Conservation (phyloP, 805 yeast species). For the Lachancea mirantina region DNA sequence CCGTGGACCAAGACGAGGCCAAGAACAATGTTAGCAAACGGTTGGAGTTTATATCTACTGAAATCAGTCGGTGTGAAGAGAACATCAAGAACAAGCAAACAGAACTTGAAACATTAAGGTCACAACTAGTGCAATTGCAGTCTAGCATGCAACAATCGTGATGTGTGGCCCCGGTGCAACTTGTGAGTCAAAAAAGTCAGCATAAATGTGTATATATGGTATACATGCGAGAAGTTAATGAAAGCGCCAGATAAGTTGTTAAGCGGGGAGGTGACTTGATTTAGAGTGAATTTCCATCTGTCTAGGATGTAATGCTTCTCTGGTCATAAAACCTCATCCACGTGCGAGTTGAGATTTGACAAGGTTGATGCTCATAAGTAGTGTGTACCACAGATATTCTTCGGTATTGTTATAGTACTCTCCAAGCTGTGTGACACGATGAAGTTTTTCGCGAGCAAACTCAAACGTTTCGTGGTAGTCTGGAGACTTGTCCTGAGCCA, state of each 20-base stretch:
- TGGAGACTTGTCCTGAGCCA: slow-evolving; percentile 64
- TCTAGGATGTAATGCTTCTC: too few species aligned
- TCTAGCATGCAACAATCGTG: too few species aligned
- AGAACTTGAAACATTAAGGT: slow-evolving; percentile 53
- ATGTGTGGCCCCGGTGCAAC: too few species aligned
- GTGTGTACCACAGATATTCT: slow-evolving; percentile 71
- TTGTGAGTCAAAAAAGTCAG: too few species aligned
- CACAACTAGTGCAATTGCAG: slow-evolving; percentile 43
- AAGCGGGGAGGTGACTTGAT: too few species aligned
- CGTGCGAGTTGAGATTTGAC: slow-evolving; percentile 62
- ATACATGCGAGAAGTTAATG: neutral
- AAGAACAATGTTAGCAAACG: slow-evolving; percentile 78
- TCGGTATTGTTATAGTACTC: slow-evolving; percentile 55
- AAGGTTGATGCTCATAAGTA: slow-evolving; percentile 54
- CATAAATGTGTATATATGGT: slow-evolving; percentile 7
- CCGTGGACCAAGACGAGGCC: slow-evolving; percentile 83
- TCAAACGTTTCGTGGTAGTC: slow-evolving; percentile 50
- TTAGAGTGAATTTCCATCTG: too few species aligned
- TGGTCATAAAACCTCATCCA: slow-evolving; percentile 13
- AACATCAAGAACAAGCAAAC: slow-evolving; percentile 52
- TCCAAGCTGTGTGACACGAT: slow-evolving; percentile 48
- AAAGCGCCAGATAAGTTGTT: neutral
- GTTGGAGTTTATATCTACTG: slow-evolving; percentile 75
- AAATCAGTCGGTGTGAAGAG: slow-evolving; percentile 69
- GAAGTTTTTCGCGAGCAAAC: slow-evolving; percentile 56